Conservation (phyloP, 176 grass and related monocot genomes). For the Musa acuminata region DNA sequence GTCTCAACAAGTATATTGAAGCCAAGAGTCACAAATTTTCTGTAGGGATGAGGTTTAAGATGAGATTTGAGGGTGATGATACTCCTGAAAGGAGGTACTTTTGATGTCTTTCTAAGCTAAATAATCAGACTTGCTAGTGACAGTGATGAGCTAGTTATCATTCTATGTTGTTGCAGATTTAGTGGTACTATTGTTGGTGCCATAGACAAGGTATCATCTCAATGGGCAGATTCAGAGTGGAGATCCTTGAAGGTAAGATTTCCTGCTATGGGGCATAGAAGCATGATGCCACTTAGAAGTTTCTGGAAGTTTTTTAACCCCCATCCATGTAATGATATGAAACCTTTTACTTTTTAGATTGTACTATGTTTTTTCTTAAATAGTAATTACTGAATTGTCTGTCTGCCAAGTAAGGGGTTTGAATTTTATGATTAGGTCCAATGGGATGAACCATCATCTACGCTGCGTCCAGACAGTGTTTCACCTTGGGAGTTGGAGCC, state of each 20-base stretch:
- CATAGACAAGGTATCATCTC: constrained; percentile 43
- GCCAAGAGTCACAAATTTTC: constrained; percentile 76
- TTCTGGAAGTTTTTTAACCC: background rate
- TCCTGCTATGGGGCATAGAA: background rate
- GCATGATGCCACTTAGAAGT: background rate
- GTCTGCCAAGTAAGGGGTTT: background rate
- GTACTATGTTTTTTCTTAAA: background rate
- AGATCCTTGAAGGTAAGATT: constrained; percentile 75
- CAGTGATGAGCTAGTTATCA: background rate
- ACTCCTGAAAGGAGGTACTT: constrained; percentile 80
- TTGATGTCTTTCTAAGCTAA: constrained; percentile 8
- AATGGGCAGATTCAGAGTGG: constrained; percentile 83
- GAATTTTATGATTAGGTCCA: constrained; percentile 50
- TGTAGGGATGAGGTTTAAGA: constrained; percentile 90
- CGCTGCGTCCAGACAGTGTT: constrained; percentile 58
- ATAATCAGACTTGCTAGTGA: background rate
- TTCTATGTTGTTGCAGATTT: constrained; percentile 47
- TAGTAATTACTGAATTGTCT: background rate
- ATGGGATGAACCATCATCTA: constrained; percentile 89
- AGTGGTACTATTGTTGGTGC: constrained; percentile 81
- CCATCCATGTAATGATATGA: background rate
- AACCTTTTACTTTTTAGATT: background rate
- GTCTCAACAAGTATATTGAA: constrained; percentile 85
- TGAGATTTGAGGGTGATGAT: constrained; percentile 98
- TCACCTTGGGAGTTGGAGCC: constrained; percentile 93